Base-by-base conservation (phyloP, 768 basidiomycete genomes). In the Hypsizygus marmoreus region DNA sequence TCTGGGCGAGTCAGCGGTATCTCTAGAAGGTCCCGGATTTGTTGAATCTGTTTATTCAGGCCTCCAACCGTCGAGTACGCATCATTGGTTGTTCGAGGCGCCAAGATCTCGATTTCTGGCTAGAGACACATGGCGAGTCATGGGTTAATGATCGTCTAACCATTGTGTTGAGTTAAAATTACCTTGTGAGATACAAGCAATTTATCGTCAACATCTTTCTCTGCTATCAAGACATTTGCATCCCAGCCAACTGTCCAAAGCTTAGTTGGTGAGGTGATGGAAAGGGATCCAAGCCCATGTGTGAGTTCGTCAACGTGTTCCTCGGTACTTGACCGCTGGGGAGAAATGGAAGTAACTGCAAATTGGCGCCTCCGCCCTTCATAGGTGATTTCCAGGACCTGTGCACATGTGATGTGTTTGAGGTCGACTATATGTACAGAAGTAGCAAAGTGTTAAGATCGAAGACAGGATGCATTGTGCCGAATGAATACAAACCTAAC, bases 41-140 rank as follows among this genome's bases (percentile, higher is more conserved):
- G 82, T 43, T 81, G 70, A 46, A 99, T 95, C 61, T 97, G 94
- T 55, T 82, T 82, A 58, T 84, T 75, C 30, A 98, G 77, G 2
- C 97, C 97, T 14, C 97, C 97, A 17, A 99, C 85, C 11, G 81
- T 74, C 26, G 81, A 72, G 57, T 95, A 97, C n/a, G 88, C 84
- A 46, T 83, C 73, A 29, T 68, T 64, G 31, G 60, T 55, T 12
- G 73, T 57, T 47, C 52, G 65, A 50, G 73, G 69, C n/a, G 72
- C 64, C 40, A 79, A 62, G 12, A 72, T 66, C 56, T 81, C 77
- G 25, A 80, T 57, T 43, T 76, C 73, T 41, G 65, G 65, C 75
- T 81, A 50, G 23, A 51, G 49, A 51, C 29, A 38, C 52, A 54
- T 49, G 51, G 50, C 49, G 17, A 33, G 53, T 50, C 44, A 49